A percentile compares a stretch with the other conserved stretches of the same genome.
Conservation (phyloP, 2,329 filamentous ascomycete species). For the Aspergillus ochraceus region DNA sequence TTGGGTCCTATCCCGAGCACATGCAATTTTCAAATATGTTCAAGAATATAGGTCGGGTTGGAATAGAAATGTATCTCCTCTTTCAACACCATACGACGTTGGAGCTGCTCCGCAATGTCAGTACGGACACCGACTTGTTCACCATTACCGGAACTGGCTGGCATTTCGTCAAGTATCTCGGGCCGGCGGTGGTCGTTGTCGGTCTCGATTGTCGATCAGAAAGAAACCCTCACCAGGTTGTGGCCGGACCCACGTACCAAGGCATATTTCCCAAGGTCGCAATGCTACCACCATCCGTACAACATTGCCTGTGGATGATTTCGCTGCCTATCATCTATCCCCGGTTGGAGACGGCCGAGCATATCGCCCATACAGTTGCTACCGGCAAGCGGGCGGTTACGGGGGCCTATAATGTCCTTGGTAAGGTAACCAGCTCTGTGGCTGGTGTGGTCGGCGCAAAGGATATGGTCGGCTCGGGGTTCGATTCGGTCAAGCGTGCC, state of each 20-base stretch:
- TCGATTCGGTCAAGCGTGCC: constrained; percentile 92
- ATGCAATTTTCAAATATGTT: constrained; percentile 98
- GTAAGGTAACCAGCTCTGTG: constrained; percentile 91
- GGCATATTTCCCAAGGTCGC: constrained; percentile 95
- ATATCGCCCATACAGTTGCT: constrained; percentile 83
- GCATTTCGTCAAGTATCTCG: constrained; percentile 97
- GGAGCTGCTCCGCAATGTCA: constrained; percentile 87
- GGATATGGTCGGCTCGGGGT: constrained; percentile 86
- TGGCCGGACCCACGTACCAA: constrained; percentile 96
- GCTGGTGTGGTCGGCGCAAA: constrained; percentile 95
- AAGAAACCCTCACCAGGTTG: constrained; percentile 82
- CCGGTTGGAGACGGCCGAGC: constrained; percentile 85
- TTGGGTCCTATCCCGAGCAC: constrained; percentile 94
- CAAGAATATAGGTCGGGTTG: constrained; percentile 94
- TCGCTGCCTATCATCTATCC: constrained; percentile 91
- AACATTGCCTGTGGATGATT: constrained; percentile 96
- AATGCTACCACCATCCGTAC: constrained; percentile 83
- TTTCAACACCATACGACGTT: constrained; percentile 98
- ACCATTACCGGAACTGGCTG: constrained; percentile 96
- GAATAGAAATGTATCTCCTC: constrained; percentile 94
- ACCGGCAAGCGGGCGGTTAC: constrained; percentile 97
- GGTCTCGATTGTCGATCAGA: constrained; percentile 92
- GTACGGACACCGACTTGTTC: constrained; percentile 86
- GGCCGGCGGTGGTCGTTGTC: constrained; percentile 84
- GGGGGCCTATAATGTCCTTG: constrained; percentile 91